Evolutionary conservation across 2,329 filamentous ascomycete genomes (phyloP), one percentile per base, ranked within the genome.

Genomic region (Calonectria hawksworthii): DNA sequence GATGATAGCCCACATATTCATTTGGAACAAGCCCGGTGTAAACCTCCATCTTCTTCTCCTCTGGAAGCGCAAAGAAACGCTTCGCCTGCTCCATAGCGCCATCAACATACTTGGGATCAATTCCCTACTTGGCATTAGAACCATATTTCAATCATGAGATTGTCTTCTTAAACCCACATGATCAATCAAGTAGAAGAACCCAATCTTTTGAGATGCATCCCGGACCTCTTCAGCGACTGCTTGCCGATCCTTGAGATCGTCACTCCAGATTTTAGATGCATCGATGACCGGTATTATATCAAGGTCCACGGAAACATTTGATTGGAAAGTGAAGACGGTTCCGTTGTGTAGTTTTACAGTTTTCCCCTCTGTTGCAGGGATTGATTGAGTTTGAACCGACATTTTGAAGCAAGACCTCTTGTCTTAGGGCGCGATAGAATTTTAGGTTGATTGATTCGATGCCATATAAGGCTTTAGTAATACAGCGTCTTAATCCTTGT

Each of bases 11-110:
- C 68, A 77, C 79, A 70, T 81, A 85, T 61, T 86, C 84, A 26
- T 82, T 83, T 0, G 82, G 83, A 0, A 85, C 79, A 18, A 82
- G 75, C 3, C 82, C 83, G 3, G 84, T 89, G 76, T 86, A 87
- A 3, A 89, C 88, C 50, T 88, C 84, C 72, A 88, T 83, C 75
- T 89, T 89, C 75, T 86, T 87, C 70, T 87, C 84, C 7, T 85
- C 79, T 0, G 86, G 83, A 2, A 88, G 78, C 3, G 84, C 79
- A 69, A 89, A 89, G 69, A 89, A 86, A 1, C 82, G 79, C 34
- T 85, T 83, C 0, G 85, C 84, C 70, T 87, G 85, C 52, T 81
- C 34, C 30, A 86, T 84, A 0, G 86, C 83, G 0, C 72, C 74
- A 26, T 82, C 77, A 23, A 82, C 75, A 74, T 83, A 78, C 51